Evolutionary conservation across 139 green algal species (phyloP).

Genomic region (Chlamydomonas incerta): DNA sequence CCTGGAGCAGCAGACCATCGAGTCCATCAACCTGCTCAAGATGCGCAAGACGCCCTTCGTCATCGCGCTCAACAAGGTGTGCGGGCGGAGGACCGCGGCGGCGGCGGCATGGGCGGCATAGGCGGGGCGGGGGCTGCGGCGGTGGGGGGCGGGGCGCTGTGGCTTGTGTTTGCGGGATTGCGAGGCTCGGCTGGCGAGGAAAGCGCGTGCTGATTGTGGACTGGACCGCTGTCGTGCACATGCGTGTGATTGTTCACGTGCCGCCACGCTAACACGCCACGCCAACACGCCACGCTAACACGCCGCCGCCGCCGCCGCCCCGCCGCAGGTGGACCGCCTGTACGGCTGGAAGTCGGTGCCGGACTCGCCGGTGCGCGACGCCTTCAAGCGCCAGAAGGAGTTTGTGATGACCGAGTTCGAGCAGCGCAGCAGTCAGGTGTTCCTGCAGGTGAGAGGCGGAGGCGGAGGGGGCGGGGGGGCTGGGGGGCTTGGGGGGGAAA

Average conservation of each 20-base stretch:
- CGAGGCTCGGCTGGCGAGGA: too few relatives aligned
- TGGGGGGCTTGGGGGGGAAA: too few relatives aligned
- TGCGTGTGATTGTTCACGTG: too few relatives aligned
- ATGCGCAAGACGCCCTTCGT: constrained; percentile 98
- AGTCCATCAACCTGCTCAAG: constrained; percentile 96
- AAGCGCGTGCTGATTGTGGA: too few relatives aligned
- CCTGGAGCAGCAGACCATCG: constrained; percentile 98
- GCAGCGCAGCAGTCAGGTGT: constrained; percentile 51
- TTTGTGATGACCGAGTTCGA: constrained; percentile 76
- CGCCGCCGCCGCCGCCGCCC: neutral
- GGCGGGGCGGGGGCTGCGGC: too few relatives aligned
- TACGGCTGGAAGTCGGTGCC: constrained; percentile 90
- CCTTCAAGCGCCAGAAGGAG: constrained; percentile 82
- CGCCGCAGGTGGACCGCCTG: constrained; percentile 86
- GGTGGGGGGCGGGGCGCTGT: neutral
- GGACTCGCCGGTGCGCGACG: constrained; percentile 85
- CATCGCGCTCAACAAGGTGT: constrained; percentile 97
- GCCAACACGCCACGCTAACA: too few relatives aligned
- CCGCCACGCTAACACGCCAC: too few relatives aligned
- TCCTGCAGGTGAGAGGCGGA: constrained; percentile 31
- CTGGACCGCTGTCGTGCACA: too few relatives aligned
- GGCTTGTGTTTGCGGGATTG: too few relatives aligned
- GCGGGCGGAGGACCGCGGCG: neutral
- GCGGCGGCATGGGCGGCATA: too few relatives aligned
- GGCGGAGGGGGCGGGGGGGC: too few relatives aligned